Evolutionary conservation across 495 filamentous ascomycete species (phyloP), one percentile per base, ranked within the genome.

Genomic region (Cudoniella acicularis): DNA sequence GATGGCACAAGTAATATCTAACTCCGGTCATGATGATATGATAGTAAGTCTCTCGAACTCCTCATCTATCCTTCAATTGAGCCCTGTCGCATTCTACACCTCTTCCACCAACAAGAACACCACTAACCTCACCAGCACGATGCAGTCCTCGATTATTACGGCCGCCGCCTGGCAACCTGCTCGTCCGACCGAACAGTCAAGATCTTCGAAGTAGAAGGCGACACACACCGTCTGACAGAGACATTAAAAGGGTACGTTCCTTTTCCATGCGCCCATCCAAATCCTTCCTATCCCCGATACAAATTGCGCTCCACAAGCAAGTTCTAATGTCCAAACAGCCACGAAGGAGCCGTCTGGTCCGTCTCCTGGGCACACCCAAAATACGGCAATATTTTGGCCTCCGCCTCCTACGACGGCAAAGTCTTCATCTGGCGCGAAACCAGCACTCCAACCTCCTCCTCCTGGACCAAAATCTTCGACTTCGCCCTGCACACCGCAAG

Each of bases 101-200:
- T 21, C 48, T 21, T 21, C 43, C 17, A 23, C 6, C 8, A 25
- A 50, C 2, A 50, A 23, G 10, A 13, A 25, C 41, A 58, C 51
- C 25, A 23, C 23, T 43, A 1, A 47, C 46, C 41, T 43, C 23
- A 63, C 43, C 72, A 97, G 93, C 94, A 98, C 68, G 94, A 98
- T 83, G 94, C 93, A 54, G 91, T 92, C 54, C 86, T 99, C 63
- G 95, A 99, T 73, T 98, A 98, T 76, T 99, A 98, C 74, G 94
- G 94, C 66, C 87, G 94, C 60, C 87, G 93, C 64, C 85, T 99
- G 67, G 94, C 94, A 60, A 99, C 94, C 65, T 98, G 94, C 73
- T 96, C 92, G 20, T 96, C 92, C 55, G 94, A 99, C 74, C 91
- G 91, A 71, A 98, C 93, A 49, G 95, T 99, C 78, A 98, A 97